phyloP scores from a whole-genome alignment of 148 eudicot species.

The Rhododendron simsii region DNA sequence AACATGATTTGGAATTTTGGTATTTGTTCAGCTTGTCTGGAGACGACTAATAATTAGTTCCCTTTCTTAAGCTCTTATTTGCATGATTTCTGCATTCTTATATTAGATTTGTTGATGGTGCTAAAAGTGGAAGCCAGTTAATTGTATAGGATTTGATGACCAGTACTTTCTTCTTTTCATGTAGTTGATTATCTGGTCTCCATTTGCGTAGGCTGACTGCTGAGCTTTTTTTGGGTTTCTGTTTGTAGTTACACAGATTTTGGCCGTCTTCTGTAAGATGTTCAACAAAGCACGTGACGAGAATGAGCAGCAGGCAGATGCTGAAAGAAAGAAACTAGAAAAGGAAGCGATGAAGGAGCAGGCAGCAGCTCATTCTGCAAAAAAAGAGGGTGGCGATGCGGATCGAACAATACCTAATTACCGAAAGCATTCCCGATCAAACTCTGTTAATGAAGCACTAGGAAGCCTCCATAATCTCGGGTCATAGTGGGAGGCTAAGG shows the following conservation, averaged over 20 bases:
- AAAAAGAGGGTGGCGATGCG: slow-evolving; percentile 46
- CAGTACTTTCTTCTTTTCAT: not conserved
- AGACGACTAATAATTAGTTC: not conserved
- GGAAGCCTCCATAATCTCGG: not conserved
- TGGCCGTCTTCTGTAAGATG: slow-evolving; percentile 72
- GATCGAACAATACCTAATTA: slow-evolving; percentile 45
- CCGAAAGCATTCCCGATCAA: slow-evolving; percentile 35
- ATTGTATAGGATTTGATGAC: not conserved
- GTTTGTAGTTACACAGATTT: slow-evolving; percentile 77
- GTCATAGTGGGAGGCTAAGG: not conserved
- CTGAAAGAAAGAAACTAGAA: slow-evolving; percentile 89
- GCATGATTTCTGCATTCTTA: not conserved
- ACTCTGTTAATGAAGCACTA: not conserved
- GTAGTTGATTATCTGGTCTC: not conserved
- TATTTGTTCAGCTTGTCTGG: not conserved
- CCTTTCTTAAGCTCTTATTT: not conserved
- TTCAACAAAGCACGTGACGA: slow-evolving; percentile 89
- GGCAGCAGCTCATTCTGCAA: slow-evolving; percentile 49
- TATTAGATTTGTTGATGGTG: not conserved
- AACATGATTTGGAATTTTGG: not conserved
- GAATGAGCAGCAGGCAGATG: slow-evolving; percentile 82
- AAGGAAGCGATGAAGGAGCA: slow-evolving; percentile 93
- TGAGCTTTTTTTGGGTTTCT: slow-evolving; percentile 10
- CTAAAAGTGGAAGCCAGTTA: not conserved
- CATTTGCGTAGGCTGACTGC: not conserved